A percentile compares a stretch with the other conserved stretches of the same genome.
Conservation (phyloP, 345 rosid species). For the Syzygium grande region DNA sequence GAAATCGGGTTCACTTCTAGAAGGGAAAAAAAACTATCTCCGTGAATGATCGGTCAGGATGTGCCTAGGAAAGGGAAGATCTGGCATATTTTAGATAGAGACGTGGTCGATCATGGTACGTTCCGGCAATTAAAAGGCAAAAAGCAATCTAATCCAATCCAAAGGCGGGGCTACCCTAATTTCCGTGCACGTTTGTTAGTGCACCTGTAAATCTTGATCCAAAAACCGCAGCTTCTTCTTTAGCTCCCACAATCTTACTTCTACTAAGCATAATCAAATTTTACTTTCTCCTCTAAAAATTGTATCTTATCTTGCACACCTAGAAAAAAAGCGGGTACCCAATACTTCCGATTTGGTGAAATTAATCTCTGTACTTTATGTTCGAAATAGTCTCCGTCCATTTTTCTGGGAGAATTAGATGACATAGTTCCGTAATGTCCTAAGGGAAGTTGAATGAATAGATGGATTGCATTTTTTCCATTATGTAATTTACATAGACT, state of each 20-base stretch:
- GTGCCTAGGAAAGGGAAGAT: neutral
- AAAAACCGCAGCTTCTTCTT: too few relatives aligned
- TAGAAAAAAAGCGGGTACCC: neutral
- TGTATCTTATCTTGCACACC: neutral
- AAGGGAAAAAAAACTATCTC: neutral
- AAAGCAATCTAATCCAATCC: too few relatives aligned
- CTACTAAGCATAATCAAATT: too few relatives aligned
- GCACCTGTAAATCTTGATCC: neutral
- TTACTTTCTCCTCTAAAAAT: too few relatives aligned
- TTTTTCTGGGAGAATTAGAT: too few relatives aligned
- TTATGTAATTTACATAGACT: neutral
- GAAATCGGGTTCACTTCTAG: neutral
- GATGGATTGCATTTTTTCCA: neutral
- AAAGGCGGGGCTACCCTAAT: neutral
- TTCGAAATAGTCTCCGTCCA: neutral
- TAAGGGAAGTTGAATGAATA: neutral
- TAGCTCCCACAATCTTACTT: neutral
- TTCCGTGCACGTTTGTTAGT: neutral
- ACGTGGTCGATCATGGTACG: neutral
- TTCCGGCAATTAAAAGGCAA: neutral
- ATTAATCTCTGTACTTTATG: neutral
- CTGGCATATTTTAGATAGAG: neutral
- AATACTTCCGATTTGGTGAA: neutral
- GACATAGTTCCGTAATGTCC: neutral
- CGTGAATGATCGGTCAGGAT: neutral